Conservation (phyloP, 2,329 filamentous ascomycete genomes). For the Helicocarpus griseus region DNA sequence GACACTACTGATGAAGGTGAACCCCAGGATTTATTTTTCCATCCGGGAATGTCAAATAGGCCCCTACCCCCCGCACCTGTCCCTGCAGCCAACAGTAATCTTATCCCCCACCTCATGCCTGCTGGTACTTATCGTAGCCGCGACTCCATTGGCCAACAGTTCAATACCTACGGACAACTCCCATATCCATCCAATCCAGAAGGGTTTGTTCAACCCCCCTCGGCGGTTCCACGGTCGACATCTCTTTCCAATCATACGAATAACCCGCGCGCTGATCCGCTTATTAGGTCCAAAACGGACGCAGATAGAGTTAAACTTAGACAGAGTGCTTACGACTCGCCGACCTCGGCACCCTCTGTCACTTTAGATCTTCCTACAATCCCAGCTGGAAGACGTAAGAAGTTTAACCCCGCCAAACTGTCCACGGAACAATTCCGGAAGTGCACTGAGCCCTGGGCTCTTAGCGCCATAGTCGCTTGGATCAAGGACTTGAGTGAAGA, state of each 20-base stretch:
- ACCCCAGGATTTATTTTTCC: constrained; percentile 86
- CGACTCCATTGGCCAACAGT: constrained; percentile 32
- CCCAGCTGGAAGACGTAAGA: constrained; percentile 66
- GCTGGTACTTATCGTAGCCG: constrained; percentile 51
- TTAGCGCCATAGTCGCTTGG: constrained; percentile 82
- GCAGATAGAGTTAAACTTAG: constrained; percentile 55
- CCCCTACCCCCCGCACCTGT: constrained; percentile 57
- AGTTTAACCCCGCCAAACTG: constrained; percentile 78
- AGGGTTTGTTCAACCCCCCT: constrained; percentile 38
- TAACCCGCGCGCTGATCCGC: constrained; percentile 66
- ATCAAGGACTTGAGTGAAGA: constrained; percentile 82
- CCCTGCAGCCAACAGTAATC: constrained; percentile 39
- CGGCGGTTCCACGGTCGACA: constrained; percentile 59
- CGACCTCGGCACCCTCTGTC: constrained; percentile 35
- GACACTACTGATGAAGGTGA: constrained; percentile 62
- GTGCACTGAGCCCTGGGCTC: constrained; percentile 83
- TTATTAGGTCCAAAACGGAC: constrained; percentile 90
- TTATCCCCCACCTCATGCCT: constrained; percentile 39
- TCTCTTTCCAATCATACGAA: constrained; percentile 76
- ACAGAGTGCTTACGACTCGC: constrained; percentile 27
- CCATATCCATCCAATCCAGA: constrained; percentile 38
- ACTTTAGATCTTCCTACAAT: constrained; percentile 76
- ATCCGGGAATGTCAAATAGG: constrained; percentile 61
- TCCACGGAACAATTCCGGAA: constrained; percentile 70
- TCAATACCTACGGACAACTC: constrained; percentile 29